A percentile compares a stretch with the other conserved stretches of the same genome.
Evolutionary conservation across 1,284 basidiomycete genomes (phyloP).

Genomic region (Trichosporon inkin): DNA sequence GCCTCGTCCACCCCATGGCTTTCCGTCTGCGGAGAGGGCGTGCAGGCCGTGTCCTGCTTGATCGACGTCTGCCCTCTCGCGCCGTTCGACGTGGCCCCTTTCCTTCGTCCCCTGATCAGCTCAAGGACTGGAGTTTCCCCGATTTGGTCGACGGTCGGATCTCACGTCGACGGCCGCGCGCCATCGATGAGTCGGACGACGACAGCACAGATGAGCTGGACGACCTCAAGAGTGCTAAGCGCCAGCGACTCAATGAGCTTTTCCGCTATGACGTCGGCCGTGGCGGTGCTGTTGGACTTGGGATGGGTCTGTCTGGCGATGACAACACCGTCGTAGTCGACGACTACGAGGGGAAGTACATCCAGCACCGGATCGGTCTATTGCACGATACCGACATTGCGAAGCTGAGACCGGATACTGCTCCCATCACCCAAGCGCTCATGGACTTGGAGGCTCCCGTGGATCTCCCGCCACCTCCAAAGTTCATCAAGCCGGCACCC

Average conservation of each 20-base stretch:
- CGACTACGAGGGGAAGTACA: slow-evolving; percentile 48
- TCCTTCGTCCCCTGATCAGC: slow-evolving; percentile 26
- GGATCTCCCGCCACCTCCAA: slow-evolving; percentile 43
- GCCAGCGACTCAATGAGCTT: slow-evolving; percentile 39
- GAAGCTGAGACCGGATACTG: slow-evolving; percentile 39
- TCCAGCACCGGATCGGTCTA: slow-evolving; percentile 40
- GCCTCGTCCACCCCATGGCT: slow-evolving; percentile 41
- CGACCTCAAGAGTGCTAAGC: slow-evolving; percentile 20
- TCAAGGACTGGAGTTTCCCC: slow-evolving; percentile 37
- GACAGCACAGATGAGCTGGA: slow-evolving; percentile 18
- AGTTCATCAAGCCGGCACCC: slow-evolving; percentile 42
- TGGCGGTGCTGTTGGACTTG: slow-evolving; percentile 46
- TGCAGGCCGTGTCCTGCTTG: slow-evolving; percentile 72
- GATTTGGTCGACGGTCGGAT: slow-evolving; percentile 21
- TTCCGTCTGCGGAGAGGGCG: slow-evolving; percentile 74
- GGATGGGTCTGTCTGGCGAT: slow-evolving; percentile 47
- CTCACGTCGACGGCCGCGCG: slow-evolving; percentile 28
- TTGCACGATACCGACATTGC: slow-evolving; percentile 42
- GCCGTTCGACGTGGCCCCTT: slow-evolving; percentile 26
- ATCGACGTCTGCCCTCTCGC: slow-evolving; percentile 58
- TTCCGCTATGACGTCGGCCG: slow-evolving; percentile 45
- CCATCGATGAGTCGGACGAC: slow-evolving; percentile 36
- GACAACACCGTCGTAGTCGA: slow-evolving; percentile 49
- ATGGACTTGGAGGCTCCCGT: slow-evolving; percentile 34
- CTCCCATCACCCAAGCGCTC: slow-evolving; percentile 31